Base-by-base conservation (phyloP, 2,329 filamentous ascomycete species). In the Beauveria australis region DNA sequence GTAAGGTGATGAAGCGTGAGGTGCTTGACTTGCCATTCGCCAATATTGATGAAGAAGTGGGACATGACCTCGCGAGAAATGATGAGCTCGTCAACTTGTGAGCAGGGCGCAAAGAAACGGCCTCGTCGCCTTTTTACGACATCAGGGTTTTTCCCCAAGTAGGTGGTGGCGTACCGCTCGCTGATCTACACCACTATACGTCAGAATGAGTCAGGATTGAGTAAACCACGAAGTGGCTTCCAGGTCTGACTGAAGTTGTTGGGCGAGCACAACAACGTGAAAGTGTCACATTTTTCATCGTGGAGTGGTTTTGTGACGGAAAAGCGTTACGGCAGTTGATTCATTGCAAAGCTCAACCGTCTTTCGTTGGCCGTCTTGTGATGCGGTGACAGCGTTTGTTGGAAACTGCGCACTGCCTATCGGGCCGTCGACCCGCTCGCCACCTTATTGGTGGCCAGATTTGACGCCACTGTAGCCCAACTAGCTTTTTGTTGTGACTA, bases 121-220 rank as follows among this genome's bases (percentile, higher is more conserved):
- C 46, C 30, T 16, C 43, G 18, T 18, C 19, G 43, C 33, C 7
- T 49, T 19, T n/a, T 53, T 33, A 59, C 56, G 37, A 33, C 19
- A 33, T 19, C 56, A 26, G 48, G 56, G 8, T 46, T 59, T 14
- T 53, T 53, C 56, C 30, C 18, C 26, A 59, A 53, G 40, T 40
- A 59, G n/a, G 56, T 48, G 26, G 46, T 44, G 18, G 48, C 56
- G 37, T 59, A 46, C n/a, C 48, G 56, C 19, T 59, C 56, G n/a
- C 40, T 53, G n/a, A 44, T 59, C 22, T n/a, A 33, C 28, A 30
- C 8, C 8, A 30, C 8, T 8, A 3, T 30, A 33, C 30, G 26
- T 51, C 37, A 52, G 46, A 46, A 41, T 26, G 30, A 41, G n/a
- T 0, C 47, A 59, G 40, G 26, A 53, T 26, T 52, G 37, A 22